These are phyloP conservation scores for Yamadazyma ubonensis DNA, from an alignment of 805 yeast species.

Conservation along the genomic window DNA sequence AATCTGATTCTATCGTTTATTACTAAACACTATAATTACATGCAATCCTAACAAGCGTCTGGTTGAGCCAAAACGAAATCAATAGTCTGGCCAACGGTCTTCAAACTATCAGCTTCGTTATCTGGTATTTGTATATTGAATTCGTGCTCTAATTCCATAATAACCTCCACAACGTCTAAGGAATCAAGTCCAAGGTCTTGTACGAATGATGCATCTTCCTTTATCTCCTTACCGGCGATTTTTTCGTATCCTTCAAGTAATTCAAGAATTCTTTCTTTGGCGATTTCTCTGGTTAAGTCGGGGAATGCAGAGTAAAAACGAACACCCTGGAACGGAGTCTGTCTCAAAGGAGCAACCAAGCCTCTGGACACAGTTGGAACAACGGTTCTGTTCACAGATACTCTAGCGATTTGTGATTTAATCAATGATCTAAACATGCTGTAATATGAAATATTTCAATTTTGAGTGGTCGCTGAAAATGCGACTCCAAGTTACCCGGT, in stretches of 20 bases:
- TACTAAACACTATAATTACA: conserved; percentile 2
- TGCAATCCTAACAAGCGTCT: conserved; percentile 26
- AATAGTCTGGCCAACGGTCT: conserved; percentile 46
- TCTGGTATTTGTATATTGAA: conserved; percentile 49
- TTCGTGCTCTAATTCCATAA: conserved; percentile 48
- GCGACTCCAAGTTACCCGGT: conserved; percentile 6
- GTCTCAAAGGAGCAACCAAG: neutral
- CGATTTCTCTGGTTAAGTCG: conserved; percentile 58
- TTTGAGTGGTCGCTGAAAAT: conserved; percentile 10
- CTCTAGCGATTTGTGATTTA: conserved; percentile 4
- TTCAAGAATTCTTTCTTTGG: conserved; percentile 61
- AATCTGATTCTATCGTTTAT: conserved; percentile 1
- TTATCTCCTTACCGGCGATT: conserved; percentile 40
- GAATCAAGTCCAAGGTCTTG: conserved; percentile 48
- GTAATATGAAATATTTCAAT: conserved; percentile 7
- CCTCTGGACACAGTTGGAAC: conserved; percentile 3
- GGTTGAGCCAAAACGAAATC: conserved; percentile 43
- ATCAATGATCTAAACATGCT: conserved; percentile 15
- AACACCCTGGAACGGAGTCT: conserved; percentile 12
- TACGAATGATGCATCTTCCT: conserved; percentile 34
- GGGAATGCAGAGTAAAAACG: conserved; percentile 58
- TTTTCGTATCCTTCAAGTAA: conserved; percentile 65
- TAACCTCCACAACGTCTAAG: conserved; percentile 47
- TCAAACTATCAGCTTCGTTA: conserved; percentile 45
- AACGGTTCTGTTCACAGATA: neutral